A percentile compares a stretch with the other conserved stretches of the same genome.
Evolutionary conservation across 352 stramenopile species (phyloP).

Genomic region (Phytophthora capsici): DNA sequence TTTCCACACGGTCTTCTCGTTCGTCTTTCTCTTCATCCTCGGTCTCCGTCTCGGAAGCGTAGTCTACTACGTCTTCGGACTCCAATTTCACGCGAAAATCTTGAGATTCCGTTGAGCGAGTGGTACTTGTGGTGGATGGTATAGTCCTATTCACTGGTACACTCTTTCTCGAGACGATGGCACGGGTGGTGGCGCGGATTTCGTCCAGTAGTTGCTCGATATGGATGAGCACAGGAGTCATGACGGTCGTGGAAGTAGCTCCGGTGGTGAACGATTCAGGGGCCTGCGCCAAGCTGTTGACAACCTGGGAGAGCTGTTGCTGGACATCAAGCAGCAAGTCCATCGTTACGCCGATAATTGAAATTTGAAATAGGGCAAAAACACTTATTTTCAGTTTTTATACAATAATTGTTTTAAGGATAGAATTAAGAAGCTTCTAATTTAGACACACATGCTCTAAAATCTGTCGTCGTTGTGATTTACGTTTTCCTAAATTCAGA

Average conservation of each 20-base stretch:
- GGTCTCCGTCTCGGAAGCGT: slow-evolving; percentile 15
- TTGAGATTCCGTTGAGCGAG: background rate
- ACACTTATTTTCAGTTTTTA: no score
- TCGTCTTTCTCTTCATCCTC: slow-evolving; percentile 11
- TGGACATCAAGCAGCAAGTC: slow-evolving; percentile 4
- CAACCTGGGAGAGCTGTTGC: slow-evolving; percentile 5
- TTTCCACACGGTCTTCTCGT: background rate
- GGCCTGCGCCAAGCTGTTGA: background rate
- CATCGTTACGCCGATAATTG: background rate
- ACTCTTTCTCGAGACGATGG: background rate
- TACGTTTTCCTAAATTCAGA: no score
- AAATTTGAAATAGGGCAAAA: no score
- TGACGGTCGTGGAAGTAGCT: background rate
- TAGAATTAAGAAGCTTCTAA: no score
- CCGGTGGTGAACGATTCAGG: background rate
- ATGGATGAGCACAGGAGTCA: slow-evolving; percentile 18
- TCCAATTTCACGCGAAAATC: slow-evolving; percentile 18
- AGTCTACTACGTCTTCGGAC: slow-evolving; percentile 6
- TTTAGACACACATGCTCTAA: no score
- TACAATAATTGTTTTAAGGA: no score
- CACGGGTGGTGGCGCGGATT: slow-evolving; percentile 10
- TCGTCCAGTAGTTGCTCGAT: slow-evolving; percentile 23
- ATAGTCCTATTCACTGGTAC: background rate
- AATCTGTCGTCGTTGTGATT: no score
- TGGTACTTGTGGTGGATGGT: background rate